Conservation (phyloP, 345 rosid genomes). For the Cardamine chenopodiifolia region DNA sequence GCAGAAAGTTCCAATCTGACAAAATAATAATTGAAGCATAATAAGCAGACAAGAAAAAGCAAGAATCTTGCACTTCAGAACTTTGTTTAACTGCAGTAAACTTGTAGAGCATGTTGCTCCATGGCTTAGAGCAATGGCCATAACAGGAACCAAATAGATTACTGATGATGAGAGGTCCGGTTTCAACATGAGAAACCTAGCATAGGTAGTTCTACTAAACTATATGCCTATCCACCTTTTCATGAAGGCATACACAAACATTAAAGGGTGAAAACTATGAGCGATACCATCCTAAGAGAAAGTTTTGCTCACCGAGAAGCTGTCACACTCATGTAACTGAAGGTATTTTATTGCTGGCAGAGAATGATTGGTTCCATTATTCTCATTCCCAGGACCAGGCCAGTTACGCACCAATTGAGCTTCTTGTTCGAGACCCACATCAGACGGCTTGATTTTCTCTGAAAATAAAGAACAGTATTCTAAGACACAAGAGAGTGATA, state of each 20-base stretch:
- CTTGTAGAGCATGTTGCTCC: not conserved
- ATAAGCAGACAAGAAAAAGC: conserved; percentile 17
- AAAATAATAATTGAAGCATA: conserved; percentile 12
- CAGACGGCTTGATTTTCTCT: conserved; percentile 96
- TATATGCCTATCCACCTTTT: not conserved
- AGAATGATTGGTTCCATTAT: conserved; percentile 66
- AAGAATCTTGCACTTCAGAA: conserved; percentile 7
- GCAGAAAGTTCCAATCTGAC: conserved; percentile 94
- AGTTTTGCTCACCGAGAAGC: conserved; percentile 76
- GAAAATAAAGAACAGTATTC: conserved; percentile 35
- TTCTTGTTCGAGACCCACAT: conserved; percentile 96
- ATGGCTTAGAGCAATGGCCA: not conserved
- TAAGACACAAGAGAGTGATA: not conserved
- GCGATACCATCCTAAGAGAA: conserved; percentile 7
- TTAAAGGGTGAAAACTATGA: not conserved
- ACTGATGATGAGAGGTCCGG: not conserved
- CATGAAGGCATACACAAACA: not conserved
- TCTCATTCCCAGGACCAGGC: conserved; percentile 61
- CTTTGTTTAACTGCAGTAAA: not conserved
- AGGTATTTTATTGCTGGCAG: conserved; percentile 78
- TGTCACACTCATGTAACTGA: conserved; percentile 84
- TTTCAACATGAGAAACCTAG: conserved; percentile 13
- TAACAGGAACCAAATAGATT: not conserved
- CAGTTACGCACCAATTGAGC: conserved; percentile 77
- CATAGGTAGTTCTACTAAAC: conserved; percentile 3